Conservation (phyloP, 1,284 basidiomycete genomes). For the Fomitopsis pinicola region DNA sequence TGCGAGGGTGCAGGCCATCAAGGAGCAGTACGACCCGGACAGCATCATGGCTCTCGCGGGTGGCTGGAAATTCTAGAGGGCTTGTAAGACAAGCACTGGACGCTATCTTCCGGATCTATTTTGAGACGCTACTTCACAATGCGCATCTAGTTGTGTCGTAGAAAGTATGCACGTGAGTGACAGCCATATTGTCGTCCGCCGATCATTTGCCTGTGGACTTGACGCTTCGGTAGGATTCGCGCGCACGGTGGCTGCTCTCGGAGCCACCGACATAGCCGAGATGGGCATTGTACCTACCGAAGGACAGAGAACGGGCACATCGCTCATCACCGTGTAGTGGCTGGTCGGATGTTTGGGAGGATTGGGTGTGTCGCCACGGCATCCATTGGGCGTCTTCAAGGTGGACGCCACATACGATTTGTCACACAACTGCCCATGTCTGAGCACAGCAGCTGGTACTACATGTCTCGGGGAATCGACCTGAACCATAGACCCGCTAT, state of each 20-base stretch:
- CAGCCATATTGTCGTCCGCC: no score
- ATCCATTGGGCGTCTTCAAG: no score
- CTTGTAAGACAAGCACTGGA: not conserved
- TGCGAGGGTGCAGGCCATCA: slow-evolving; percentile 33
- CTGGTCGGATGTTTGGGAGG: no score
- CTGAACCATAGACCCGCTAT: not conserved
- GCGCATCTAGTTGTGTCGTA: no score
- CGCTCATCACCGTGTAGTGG: no score
- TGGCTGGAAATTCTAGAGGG: slow-evolving; percentile 36
- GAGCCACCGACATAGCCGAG: not conserved
- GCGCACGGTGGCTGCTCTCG: not conserved
- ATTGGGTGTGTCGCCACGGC: no score
- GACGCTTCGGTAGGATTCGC: no score
- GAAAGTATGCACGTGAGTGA: no score
- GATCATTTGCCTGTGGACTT: no score
- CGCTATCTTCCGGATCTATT: no score
- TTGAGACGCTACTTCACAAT: no score
- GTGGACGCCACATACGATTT: no score
- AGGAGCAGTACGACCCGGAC: slow-evolving; percentile 40
- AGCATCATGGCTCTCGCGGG: slow-evolving; percentile 57
- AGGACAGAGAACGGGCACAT: not conserved
- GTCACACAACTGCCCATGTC: not conserved
- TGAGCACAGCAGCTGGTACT: not conserved
- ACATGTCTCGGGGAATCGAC: not conserved
- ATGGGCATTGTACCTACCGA: not conserved